Evolutionary conservation across 2,329 filamentous ascomycete species (phyloP), one percentile per base, ranked within the genome.

Genomic region (Pseudonectria foliicola): DNA sequence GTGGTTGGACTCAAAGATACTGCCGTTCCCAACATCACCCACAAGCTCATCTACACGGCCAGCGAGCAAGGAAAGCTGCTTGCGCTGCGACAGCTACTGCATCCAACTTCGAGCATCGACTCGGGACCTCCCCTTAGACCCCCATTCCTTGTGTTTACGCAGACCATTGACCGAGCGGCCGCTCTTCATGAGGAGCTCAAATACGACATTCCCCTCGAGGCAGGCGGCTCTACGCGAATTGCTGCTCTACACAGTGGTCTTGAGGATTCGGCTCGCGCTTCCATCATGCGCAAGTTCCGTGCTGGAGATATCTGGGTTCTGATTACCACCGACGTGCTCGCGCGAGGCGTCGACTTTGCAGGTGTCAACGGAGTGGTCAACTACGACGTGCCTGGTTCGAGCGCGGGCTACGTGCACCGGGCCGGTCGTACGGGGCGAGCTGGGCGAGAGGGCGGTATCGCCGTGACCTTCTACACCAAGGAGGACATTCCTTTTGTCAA

Each of bases 1-100:
- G 87, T 98, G 6, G 87, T 96, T n/a, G 92, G 92, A 4, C 68
- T 98, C 31, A 96, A 96, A 63, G 92, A 98, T 61, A 89, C 88
- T 3, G 89, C 90, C 3, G 83, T 98, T 33, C 89, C 92, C 27
- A 95, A 93, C 51, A 84, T 98, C 43, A 73, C 81, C 21, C 92
- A 98, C 66, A 84, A 82, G 48, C 79, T 98, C 16, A 78, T 82
- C 21, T 98, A 96, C 62, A 86, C 88, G 24, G 92, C 87, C 30
- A 93, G 85, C 5, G 92, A 98, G 59, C 80, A 86, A 52, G 92
- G 92, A 40, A 98, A 98, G 58, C 77, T 98, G 21, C 78, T 95
- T 35, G 89, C 86, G 6, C 72, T 98, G 10, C 83, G 92, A 29
- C 88, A 96, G 55, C 75, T 98, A 21, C 71, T 96, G 2, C 88